These are phyloP conservation scores for Schizonepeta tenuifolia DNA, from an alignment of 257 asterid genomes.

Conservation along the genomic window DNA sequence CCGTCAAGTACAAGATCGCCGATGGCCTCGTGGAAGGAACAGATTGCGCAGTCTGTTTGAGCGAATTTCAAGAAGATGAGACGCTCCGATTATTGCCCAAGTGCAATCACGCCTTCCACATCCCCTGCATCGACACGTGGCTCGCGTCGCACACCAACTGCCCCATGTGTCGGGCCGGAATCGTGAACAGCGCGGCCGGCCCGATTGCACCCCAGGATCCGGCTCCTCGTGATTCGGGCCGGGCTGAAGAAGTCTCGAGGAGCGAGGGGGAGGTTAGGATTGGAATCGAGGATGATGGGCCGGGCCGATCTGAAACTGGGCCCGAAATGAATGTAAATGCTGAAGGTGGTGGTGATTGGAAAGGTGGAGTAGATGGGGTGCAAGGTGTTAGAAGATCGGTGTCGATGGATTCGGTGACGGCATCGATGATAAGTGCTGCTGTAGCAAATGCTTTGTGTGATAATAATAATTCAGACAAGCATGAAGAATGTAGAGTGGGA, in stretches of 20 bases:
- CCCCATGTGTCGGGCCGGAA: slow-evolving; percentile 79
- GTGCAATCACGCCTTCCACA: slow-evolving; percentile 86
- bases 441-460: slow-evolving; percentile 29
- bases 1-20: slow-evolving; percentile 56
- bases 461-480: no score
- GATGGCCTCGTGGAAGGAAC: slow-evolving; percentile 71
- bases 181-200: slow-evolving; percentile 32
- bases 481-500: no score
- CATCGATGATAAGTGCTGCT: slow-evolving; percentile 38
- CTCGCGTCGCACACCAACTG: slow-evolving; percentile 80
- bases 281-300: slow-evolving; percentile 33
- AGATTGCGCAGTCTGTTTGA: slow-evolving; percentile 82
- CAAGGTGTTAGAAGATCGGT: slow-evolving; percentile 57
- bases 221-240: slow-evolving; percentile 32
- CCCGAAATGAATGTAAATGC: slow-evolving; percentile 26
- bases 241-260: slow-evolving; percentile 34
- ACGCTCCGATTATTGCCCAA: slow-evolving; percentile 66
- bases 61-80: slow-evolving; percentile 71
- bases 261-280: slow-evolving; percentile 18
- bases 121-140: slow-evolving; percentile 86
- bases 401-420: slow-evolving; percentile 55
- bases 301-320: slow-evolving; percentile 12
- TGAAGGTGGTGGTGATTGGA: neutral
- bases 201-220: slow-evolving; percentile 7
- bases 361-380: slow-evolving; percentile 36